Percentiles rank a stretch among this genome's conserved stretches.
Conservation (phyloP, 768 basidiomycete species). For the Lepiota venenata region DNA sequence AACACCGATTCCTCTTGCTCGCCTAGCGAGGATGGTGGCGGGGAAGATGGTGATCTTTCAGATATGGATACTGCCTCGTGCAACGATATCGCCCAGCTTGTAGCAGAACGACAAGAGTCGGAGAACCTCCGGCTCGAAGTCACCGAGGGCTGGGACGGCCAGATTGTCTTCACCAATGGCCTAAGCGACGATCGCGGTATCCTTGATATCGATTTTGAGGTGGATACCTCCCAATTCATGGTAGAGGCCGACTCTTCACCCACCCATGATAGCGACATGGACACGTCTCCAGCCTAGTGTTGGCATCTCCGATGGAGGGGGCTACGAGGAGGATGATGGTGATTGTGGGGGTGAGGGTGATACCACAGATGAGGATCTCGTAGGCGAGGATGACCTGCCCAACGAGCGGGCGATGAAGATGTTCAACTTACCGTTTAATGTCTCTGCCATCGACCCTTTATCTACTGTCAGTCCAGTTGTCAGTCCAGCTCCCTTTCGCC, state of each 20-base stretch:
- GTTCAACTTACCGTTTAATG: conserved; percentile 61
- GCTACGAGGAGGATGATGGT: conserved; percentile 45
- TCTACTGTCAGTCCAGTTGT: conserved; percentile 66
- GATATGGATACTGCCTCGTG: conserved; percentile 28
- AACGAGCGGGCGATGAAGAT: conserved; percentile 74
- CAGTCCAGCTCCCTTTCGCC: conserved; percentile 37
- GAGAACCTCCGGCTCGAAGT: conserved; percentile 60
- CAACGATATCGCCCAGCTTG: conserved; percentile 23
- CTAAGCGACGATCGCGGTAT: conserved; percentile 51
- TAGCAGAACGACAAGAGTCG: conserved; percentile 26
- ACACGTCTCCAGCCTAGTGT: conserved; percentile 28
- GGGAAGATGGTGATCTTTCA: conserved; percentile 44
- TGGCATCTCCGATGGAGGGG: conserved; percentile 41
- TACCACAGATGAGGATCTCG: conserved; percentile 81
- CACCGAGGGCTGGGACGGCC: conserved; percentile 72
- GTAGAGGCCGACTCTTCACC: conserved; percentile 47
- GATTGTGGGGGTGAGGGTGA: conserved; percentile 65
- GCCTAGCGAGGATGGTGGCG: conserved; percentile 23
- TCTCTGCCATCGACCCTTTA: conserved; percentile 68
- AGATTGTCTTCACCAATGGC: conserved; percentile 69
- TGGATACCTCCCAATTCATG: conserved; percentile 48
- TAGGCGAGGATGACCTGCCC: conserved; percentile 69
- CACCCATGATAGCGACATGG: conserved; percentile 46
- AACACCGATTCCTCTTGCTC: conserved; percentile 12
- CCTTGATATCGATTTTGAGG: conserved; percentile 71